These are phyloP conservation scores for Globisporangium spiculum DNA, from an alignment of 352 stramenopile genomes.

Conservation along the genomic window DNA sequence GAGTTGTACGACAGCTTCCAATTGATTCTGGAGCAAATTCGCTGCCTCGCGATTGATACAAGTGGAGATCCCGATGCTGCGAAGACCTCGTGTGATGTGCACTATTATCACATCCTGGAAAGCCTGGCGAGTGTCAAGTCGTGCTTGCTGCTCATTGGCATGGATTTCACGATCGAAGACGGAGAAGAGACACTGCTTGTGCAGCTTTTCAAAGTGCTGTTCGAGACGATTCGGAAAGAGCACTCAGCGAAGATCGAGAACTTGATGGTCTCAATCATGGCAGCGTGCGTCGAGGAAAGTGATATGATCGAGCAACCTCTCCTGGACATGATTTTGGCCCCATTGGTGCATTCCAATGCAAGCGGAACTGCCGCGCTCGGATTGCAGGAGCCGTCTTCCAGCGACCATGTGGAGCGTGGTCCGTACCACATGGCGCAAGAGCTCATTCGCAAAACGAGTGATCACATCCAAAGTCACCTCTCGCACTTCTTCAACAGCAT, in stretches of 20 bases:
- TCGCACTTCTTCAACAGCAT: constrained; percentile 83
- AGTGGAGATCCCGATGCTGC: neutral
- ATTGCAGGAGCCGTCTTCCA: neutral
- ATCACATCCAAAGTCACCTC: constrained; percentile 61
- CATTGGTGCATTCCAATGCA: constrained; percentile 37
- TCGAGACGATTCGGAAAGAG: constrained; percentile 56
- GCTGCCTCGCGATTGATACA: constrained; percentile 28
- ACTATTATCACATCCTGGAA: constrained; percentile 63
- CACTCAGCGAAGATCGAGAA: constrained; percentile 71
- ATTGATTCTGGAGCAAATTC: constrained; percentile 61
- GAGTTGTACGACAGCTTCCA: constrained; percentile 72
- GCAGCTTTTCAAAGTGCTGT: constrained; percentile 68
- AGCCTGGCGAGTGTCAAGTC: constrained; percentile 60
- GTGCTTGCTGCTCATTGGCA: constrained; percentile 47
- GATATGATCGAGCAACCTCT: constrained; percentile 62
- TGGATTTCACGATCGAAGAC: constrained; percentile 45
- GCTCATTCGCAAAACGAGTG: constrained; percentile 69
- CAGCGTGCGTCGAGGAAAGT: constrained; percentile 68
- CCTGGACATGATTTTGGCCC: constrained; percentile 59
- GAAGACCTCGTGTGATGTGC: constrained; percentile 33
- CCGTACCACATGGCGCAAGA: constrained; percentile 65
- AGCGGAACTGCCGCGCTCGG: neutral
- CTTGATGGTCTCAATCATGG: constrained; percentile 75
- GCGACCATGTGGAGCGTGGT: constrained; percentile 20
- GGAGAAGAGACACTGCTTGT: constrained; percentile 51